A percentile compares a stretch with the other conserved stretches of the same genome.
These are phyloP conservation scores for Mycosphaerelloides madeirae DNA, from an alignment of 2,329 filamentous ascomycete genomes.

Conservation along the genomic window DNA sequence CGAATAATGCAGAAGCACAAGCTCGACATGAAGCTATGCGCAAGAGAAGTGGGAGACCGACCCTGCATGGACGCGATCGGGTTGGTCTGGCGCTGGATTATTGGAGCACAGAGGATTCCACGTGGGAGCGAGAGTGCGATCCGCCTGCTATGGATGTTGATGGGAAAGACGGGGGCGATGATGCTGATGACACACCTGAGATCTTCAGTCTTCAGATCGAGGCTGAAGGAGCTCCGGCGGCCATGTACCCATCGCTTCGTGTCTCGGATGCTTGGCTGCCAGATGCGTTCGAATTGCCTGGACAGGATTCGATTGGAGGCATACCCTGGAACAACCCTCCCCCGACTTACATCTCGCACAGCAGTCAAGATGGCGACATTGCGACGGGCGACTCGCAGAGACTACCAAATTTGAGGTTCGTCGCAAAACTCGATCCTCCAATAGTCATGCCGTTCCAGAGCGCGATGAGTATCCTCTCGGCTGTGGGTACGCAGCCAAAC, in stretches of 20 bases:
- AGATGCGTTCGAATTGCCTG: conserved; percentile 63
- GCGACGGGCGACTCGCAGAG: conserved; percentile 49
- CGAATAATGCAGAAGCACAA: conserved; percentile 1
- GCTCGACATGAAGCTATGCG: conserved; percentile 58
- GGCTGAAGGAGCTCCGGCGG: conserved; percentile 49
- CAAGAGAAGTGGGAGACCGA: conserved; percentile 63
- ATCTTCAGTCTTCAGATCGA: conserved; percentile 66
- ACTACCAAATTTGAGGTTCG: conserved; percentile 68
- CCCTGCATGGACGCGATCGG: conserved; percentile 63
- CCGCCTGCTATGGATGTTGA: conserved; percentile 35
- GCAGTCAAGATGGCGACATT: conserved; percentile 42
- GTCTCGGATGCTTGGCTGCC: conserved; percentile 72
- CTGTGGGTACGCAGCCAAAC: conserved; percentile 55
- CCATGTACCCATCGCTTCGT: conserved; percentile 57
- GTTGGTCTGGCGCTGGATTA: conserved; percentile 72
- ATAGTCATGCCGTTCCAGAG: conserved; percentile 63
- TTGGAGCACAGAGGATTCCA: conserved; percentile 46
- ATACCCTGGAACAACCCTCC: conserved; percentile 65
- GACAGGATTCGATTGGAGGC: conserved; percentile 51
- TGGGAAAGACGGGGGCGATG: not conserved
- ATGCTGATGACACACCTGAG: conserved; percentile 10
- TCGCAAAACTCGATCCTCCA: conserved; percentile 69
- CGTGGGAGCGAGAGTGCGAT: conserved; percentile 32
- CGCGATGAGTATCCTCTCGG: conserved; percentile 58
- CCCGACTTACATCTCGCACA: conserved; percentile 50